Percentiles rank a stretch among this genome's conserved stretches.
Conservation (phyloP, 1,284 basidiomycete genomes). For the Psilocybe mexicana region DNA sequence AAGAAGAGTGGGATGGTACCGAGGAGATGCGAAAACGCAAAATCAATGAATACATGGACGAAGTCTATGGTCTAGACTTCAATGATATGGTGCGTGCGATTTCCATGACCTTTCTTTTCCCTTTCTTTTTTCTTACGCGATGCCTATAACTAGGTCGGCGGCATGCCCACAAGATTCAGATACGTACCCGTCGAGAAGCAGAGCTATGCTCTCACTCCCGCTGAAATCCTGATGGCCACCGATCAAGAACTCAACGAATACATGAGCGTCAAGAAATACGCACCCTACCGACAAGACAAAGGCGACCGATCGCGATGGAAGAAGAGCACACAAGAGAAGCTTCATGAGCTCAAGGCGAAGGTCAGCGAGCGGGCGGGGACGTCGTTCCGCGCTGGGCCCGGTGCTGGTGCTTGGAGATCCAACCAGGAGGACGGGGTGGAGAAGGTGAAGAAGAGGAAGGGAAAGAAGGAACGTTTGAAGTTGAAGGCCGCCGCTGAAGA, state of each 20-base stretch:
- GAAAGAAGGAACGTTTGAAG: constrained; percentile 74
- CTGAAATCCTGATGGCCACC: constrained; percentile 90
- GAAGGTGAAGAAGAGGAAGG: constrained; percentile 64
- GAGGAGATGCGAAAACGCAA: constrained; percentile 84
- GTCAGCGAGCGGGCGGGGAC: constrained; percentile 41
- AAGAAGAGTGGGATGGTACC: constrained; percentile 79
- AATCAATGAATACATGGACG: constrained; percentile 87
- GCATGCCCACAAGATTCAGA: constrained; percentile 91
- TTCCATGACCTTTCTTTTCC: background rate
- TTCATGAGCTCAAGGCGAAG: constrained; percentile 73
- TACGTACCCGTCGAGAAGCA: constrained; percentile 77
- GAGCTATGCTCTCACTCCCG: constrained; percentile 75
- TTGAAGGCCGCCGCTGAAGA: constrained; percentile 20
- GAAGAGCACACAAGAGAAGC: constrained; percentile 60
- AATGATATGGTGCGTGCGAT: constrained; percentile 82
- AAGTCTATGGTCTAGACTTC: constrained; percentile 89
- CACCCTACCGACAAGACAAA: constrained; percentile 77
- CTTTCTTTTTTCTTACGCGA: background rate
- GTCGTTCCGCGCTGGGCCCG: constrained; percentile 10
- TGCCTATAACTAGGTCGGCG: constrained; percentile 65
- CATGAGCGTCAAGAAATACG: constrained; percentile 86
- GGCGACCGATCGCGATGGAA: constrained; percentile 52
- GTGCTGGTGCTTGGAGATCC: constrained; percentile 19
- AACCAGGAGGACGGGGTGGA: constrained; percentile 27
- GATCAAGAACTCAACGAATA: constrained; percentile 93